Evolutionary conservation across 2,329 filamentous ascomycete species (phyloP), one percentile per base, ranked within the genome.

Genomic region (Sclerotinia sclerotiorum): DNA sequence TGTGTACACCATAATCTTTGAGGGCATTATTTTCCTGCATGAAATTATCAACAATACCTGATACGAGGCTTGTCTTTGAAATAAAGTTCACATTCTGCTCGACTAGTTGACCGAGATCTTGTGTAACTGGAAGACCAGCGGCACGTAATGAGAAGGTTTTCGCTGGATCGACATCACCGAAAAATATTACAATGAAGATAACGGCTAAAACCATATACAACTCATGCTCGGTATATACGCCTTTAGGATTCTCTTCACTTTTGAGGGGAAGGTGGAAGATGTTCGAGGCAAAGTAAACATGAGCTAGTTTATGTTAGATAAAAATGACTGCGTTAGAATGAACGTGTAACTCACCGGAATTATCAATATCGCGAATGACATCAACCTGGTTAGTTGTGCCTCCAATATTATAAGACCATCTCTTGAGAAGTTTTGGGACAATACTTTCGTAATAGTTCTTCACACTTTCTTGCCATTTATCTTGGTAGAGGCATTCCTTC

Each of bases 381-480:
- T 91, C 55, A 87, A 82, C 0, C 79, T 76, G 35, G 94, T n/a
- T 69, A 21, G 67, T 66, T 5, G 63, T 66, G 5, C 67, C 67
- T 21, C 67, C 62, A 2, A 66, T 51, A 8, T 60, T 69, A 39
- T 69, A 66, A 8, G 48, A 81, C 5, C 94, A 81, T 51, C 84
- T 80, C 68, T 86, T 80, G 1, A 63, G 57, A 52, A 72, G 57
- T 17, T 57, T 46, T 29, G 52, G 29, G 21, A 85, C 87, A 32
- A 85, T 87, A 42, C 84, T 81, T 17, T 87, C 82, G 76, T 90
- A 93, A 74, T 92, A 93, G 0, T 80, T 78, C 79, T 88, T 89
- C 73, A 92, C 82, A 5, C 87, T 82, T 17, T 82, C 79, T 54
- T 84, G 80, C 84, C 90, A 91, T 56, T 85, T 83, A 8, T 85